phyloP scores from a whole-genome alignment of 1,139 yeast genomes.

The Suhomyces bokatorum region DNA sequence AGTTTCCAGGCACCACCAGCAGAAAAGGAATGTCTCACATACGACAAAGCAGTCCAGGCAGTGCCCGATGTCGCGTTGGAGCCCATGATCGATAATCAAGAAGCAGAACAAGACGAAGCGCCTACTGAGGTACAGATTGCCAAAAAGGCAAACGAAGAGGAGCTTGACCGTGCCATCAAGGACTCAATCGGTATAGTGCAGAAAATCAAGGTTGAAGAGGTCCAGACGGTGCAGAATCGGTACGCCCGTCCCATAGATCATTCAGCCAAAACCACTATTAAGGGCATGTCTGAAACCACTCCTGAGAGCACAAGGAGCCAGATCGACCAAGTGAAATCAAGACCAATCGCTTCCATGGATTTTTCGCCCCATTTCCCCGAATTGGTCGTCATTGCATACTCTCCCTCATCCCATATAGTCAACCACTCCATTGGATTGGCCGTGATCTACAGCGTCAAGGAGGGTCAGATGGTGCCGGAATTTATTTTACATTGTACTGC shows the following conservation, averaged over 20 bases:
- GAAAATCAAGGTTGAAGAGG: slow-evolving; percentile 16
- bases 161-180: slow-evolving; percentile 17
- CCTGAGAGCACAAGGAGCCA: slow-evolving; percentile 1
- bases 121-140: neutral
- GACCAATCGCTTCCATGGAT: slow-evolving; percentile 38
- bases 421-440: slow-evolving; percentile 36
- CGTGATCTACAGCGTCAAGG: slow-evolving; percentile 26
- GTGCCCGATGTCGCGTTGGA: slow-evolving; percentile 3
- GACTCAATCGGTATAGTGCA: slow-evolving; percentile 22
- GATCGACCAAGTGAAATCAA: slow-evolving; percentile 3
- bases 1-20: neutral
- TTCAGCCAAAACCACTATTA: slow-evolving; percentile 4
- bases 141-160: slow-evolving; percentile 10
- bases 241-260: slow-evolving; percentile 15
- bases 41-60: slow-evolving; percentile 37
- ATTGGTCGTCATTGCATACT: slow-evolving; percentile 40
- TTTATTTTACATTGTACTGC: slow-evolving; percentile 42
- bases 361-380: slow-evolving; percentile 45
- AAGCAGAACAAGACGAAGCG: neutral
- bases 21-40: slow-evolving; percentile 24
- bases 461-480: slow-evolving; percentile 41
- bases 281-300: slow-evolving; percentile 3
- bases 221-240: slow-evolving; percentile 14
- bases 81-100: neutral
- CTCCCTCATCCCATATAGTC: neutral